Percentiles rank a stretch among this genome's conserved stretches.
Evolutionary conservation across 306 rosid genomes (phyloP).

Genomic region (Amphicarpaea edgeworthii): DNA sequence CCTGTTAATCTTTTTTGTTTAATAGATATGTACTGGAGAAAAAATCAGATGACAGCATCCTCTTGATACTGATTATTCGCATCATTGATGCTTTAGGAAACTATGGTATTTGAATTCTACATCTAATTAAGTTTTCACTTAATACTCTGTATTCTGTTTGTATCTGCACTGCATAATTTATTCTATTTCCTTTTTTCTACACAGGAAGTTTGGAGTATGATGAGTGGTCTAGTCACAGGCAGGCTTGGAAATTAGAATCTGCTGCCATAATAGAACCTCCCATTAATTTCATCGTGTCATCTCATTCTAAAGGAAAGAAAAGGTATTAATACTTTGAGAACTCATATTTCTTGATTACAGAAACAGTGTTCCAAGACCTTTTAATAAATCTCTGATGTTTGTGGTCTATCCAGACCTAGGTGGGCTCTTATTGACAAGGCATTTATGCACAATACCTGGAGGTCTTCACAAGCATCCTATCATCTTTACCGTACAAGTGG

Average conservation of each 20-base stretch:
- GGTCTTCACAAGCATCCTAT: constrained; percentile 96
- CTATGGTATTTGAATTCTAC: constrained; percentile 68
- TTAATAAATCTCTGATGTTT: constrained; percentile 35
- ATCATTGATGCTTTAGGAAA: constrained; percentile 96
- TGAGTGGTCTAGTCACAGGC: constrained; percentile 98
- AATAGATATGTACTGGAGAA: constrained; percentile 82
- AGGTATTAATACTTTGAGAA: constrained; percentile 58
- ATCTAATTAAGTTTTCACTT: constrained; percentile 20
- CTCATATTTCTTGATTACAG: constrained; percentile 34
- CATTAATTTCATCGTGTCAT: constrained; percentile 78
- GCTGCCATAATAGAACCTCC: constrained; percentile 96
- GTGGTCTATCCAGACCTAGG: constrained; percentile 75
- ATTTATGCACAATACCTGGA: constrained; percentile 97
- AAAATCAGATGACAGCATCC: constrained; percentile 93
- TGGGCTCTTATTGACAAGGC: constrained; percentile 99
- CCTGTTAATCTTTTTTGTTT: constrained; percentile 36
- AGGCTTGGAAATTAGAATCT: constrained; percentile 98
- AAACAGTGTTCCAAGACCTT: constrained; percentile 27
- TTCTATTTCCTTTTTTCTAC: constrained; percentile 33
- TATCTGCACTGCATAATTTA: constrained; percentile 39
- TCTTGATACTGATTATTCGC: constrained; percentile 90
- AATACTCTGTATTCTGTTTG: constrained; percentile 15
- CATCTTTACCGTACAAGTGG: constrained; percentile 82
- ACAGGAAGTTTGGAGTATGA: constrained; percentile 95
- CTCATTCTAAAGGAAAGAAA: constrained; percentile 89